Evolutionary conservation across 257 asterid species (phyloP), one percentile per base, ranked within the genome.

Genomic region (Eustoma russellianum): DNA sequence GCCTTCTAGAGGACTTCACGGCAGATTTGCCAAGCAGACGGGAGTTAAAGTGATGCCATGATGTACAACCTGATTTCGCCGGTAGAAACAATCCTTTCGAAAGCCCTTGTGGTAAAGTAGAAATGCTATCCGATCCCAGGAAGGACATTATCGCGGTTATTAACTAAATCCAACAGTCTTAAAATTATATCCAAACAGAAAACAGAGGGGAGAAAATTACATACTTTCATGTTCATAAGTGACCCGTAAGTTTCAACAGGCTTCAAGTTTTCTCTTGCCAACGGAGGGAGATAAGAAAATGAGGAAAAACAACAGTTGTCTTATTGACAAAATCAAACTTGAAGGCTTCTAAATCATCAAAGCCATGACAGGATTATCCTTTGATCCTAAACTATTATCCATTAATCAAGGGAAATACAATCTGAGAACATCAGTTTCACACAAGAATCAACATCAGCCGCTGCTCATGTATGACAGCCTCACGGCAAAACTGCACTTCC

Each of bases 261-360:
- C 1, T 24, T 50, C 44, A 9, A 46, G 12, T 7, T 38, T 38
- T 11, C 43, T 38, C 43, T 7, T 38, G 12, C 43, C 9, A 7
- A 7, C 12, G 13, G 43, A 38, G 43, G 12, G 43, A 2, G 12
- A 38, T 30, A 18, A n/a, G 33, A 7, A 0, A 35, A 13, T 16
- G 33, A 41, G 43, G 19, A 16, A 5, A 44, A 59, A 35, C 3
- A 41, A 41, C 16, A 43, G 50, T 64, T 17, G 40, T 12, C 46
- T 60, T 65, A 65, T 65, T 65, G 70, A 57, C 64, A 52, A 17
- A 7, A 57, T 43, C 35, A 43, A n/a, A 33, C 17, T 5, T 28
- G n/a, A 6, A 19, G 59, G 43, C 44, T 33, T 46, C 19, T 46
- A 50, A 56, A 56, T 28, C 11, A 41, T 9, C 52, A 55, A 59